phyloP scores from a whole-genome alignment of 495 filamentous ascomycete species.

The Recurvomyces mirabilis region DNA sequence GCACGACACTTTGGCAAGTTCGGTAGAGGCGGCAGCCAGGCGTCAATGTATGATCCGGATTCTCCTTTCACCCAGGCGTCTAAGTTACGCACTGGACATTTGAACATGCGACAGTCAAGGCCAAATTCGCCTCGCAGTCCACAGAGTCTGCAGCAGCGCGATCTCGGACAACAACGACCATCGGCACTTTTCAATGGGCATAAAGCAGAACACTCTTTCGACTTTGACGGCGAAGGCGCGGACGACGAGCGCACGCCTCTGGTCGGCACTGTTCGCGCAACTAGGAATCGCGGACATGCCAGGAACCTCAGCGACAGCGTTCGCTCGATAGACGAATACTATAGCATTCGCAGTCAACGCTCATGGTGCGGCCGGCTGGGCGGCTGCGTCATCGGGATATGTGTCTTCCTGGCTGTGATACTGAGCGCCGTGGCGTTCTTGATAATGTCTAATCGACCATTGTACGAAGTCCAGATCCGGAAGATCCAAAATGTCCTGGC shows the following conservation, averaged over 20 bases:
- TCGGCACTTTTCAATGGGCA: slow-evolving; percentile 13
- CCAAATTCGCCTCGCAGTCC: slow-evolving; percentile 23
- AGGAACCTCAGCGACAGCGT: slow-evolving; percentile 47
- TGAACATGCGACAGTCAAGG: slow-evolving; percentile 43
- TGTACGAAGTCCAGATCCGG: slow-evolving; percentile 61
- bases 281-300: slow-evolving; percentile 41
- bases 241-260: slow-evolving; percentile 89
- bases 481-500: slow-evolving; percentile 82
- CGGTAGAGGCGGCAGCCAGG: slow-evolving; percentile 13
- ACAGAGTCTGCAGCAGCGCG: slow-evolving; percentile 27
- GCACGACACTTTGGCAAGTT: slow-evolving; percentile 20
- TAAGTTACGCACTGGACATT: slow-evolving; percentile 14
- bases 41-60: slow-evolving; percentile 19
- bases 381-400: slow-evolving; percentile 62
- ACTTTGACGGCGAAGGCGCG: slow-evolving; percentile 62
- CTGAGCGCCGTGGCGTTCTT: slow-evolving; percentile 76
- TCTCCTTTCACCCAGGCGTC: slow-evolving; percentile 22
- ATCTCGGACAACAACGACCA: slow-evolving; percentile 16
- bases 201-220: slow-evolving; percentile 41
- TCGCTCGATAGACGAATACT: slow-evolving; percentile 66
- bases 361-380: slow-evolving; percentile 59
- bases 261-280: slow-evolving; percentile 52
- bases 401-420: slow-evolving; percentile 65
- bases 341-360: slow-evolving; percentile 51
- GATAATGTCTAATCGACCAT: slow-evolving; percentile 78